Evolutionary conservation across 768 basidiomycete genomes (phyloP).

Genomic region (Amanita inopinata): DNA sequence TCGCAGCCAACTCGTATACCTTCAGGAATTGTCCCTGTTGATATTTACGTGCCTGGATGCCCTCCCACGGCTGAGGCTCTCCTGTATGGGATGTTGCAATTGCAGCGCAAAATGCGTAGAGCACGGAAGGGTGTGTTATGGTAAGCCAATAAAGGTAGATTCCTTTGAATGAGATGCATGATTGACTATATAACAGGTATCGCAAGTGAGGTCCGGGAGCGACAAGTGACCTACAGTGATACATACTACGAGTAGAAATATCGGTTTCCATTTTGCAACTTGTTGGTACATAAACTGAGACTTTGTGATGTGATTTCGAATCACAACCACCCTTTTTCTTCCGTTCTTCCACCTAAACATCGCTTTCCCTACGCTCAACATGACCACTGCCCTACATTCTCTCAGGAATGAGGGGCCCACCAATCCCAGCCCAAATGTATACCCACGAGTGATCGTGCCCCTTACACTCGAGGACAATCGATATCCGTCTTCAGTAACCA

Average conservation of each 20-base stretch:
- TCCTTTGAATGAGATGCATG: neutral
- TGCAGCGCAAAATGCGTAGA: slow-evolving; percentile 92
- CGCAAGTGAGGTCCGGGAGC: slow-evolving; percentile 32
- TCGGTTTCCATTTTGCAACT: too few relatives aligned
- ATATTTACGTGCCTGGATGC: slow-evolving; percentile 96
- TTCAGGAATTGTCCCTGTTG: slow-evolving; percentile 90
- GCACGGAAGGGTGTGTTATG: slow-evolving; percentile 82
- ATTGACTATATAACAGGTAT: slow-evolving; percentile 29
- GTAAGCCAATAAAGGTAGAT: slow-evolving; percentile 30
- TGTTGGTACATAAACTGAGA: slow-evolving; percentile 1
- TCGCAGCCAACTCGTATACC: slow-evolving; percentile 10
- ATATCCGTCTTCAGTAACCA: slow-evolving; percentile 32
- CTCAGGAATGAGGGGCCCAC: slow-evolving; percentile 29
- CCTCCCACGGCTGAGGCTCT: slow-evolving; percentile 95
- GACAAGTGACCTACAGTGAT: too few relatives aligned
- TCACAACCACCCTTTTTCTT: neutral
- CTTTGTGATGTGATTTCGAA: neutral
- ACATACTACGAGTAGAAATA: too few relatives aligned
- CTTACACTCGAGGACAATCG: slow-evolving; percentile 58
- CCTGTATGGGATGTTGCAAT: slow-evolving; percentile 91
- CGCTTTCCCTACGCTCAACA: slow-evolving; percentile 20
- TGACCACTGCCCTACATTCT: slow-evolving; percentile 43
- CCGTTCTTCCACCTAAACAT: slow-evolving; percentile 2
- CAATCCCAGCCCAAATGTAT: slow-evolving; percentile 28
- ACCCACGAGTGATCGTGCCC: slow-evolving; percentile 45